Conservation (phyloP, 345 rosid genomes). For the rapeseed (Brassica napus) region DNA sequence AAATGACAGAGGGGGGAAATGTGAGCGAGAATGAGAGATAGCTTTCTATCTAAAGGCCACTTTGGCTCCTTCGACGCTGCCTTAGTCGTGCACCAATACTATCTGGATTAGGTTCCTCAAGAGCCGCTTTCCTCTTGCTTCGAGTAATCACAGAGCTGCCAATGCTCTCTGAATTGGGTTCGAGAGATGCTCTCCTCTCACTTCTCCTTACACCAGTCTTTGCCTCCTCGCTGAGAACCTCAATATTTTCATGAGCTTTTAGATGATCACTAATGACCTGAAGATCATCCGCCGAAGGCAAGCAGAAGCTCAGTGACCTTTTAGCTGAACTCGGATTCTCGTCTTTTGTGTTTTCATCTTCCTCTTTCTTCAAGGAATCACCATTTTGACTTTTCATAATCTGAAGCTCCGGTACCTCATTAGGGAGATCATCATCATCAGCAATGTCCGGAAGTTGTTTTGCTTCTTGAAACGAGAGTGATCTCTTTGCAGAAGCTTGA, state of each 20-base stretch:
- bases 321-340: conserved; percentile 17
- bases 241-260: neutral
- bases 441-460: conserved; percentile 25
- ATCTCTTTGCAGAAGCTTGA: conserved; percentile 64
- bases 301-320: conserved; percentile 19
- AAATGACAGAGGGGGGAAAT: neutral
- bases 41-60: conserved; percentile 12
- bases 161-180: conserved; percentile 43
- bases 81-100: conserved; percentile 53
- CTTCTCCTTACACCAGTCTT: conserved; percentile 19
- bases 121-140: conserved; percentile 20
- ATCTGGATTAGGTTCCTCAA: conserved; percentile 38
- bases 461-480: conserved; percentile 54
- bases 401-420: conserved; percentile 9
- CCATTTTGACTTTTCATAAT: neutral
- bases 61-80: conserved; percentile 30
- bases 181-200: conserved; percentile 18
- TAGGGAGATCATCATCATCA: conserved; percentile 15
- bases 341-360: conserved; percentile 8
- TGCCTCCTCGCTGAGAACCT: neutral
- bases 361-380: conserved; percentile 19
- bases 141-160: conserved; percentile 18
- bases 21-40: neutral
- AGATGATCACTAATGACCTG: neutral
- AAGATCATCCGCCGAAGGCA: conserved; percentile 16